Evolutionary conservation across 2,329 filamentous ascomycete species (phyloP).

Genomic region (Arthrocladium fulminans): DNA sequence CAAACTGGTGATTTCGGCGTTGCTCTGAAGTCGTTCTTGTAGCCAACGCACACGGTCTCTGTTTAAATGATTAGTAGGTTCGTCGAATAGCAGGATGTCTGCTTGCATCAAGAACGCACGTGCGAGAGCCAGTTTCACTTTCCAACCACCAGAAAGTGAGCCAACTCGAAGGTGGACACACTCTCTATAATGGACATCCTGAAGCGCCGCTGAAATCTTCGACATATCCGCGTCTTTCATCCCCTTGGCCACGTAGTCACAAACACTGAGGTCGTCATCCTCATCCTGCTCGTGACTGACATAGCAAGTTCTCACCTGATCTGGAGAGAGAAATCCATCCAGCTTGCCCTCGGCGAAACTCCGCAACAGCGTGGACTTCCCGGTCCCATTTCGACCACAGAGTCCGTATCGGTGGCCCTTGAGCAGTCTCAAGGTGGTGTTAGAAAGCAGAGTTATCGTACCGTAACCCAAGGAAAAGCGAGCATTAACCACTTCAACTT

Average conservation of each 20-base stretch:
- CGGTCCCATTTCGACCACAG: slow-evolving; percentile 91
- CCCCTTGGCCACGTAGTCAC: slow-evolving; percentile 90
- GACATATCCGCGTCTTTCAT: slow-evolving; percentile 78
- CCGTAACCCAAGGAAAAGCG: slow-evolving; percentile 96
- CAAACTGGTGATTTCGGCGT: slow-evolving; percentile 91
- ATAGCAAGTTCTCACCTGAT: slow-evolving; percentile 90
- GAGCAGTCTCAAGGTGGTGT: slow-evolving; percentile 86
- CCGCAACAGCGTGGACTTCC: slow-evolving; percentile 98
- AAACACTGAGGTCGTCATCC: slow-evolving; percentile 89
- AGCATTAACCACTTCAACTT: slow-evolving; percentile 93
- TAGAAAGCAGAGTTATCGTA: slow-evolving; percentile 90
- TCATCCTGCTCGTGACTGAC: slow-evolving; percentile 99
- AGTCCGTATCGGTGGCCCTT: slow-evolving; percentile 97
- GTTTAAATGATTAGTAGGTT: slow-evolving; percentile 98
- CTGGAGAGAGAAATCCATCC: slow-evolving; percentile 88
- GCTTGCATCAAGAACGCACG: slow-evolving; percentile 93
- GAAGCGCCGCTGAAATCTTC: slow-evolving; percentile 72
- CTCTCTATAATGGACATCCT: slow-evolving; percentile 75
- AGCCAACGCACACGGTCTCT: slow-evolving; percentile 95
- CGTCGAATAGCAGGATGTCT: slow-evolving; percentile 90
- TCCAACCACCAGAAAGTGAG: slow-evolving; percentile 95
- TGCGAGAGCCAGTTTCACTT: slow-evolving; percentile 97
- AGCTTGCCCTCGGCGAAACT: slow-evolving; percentile 92
- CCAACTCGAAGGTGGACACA: slow-evolving; percentile 91
- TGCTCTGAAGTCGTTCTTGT: slow-evolving; percentile 87